These are phyloP conservation scores for Juglanconis juglandina DNA, from an alignment of 2,329 filamentous ascomycete species.

Conservation along the genomic window DNA sequence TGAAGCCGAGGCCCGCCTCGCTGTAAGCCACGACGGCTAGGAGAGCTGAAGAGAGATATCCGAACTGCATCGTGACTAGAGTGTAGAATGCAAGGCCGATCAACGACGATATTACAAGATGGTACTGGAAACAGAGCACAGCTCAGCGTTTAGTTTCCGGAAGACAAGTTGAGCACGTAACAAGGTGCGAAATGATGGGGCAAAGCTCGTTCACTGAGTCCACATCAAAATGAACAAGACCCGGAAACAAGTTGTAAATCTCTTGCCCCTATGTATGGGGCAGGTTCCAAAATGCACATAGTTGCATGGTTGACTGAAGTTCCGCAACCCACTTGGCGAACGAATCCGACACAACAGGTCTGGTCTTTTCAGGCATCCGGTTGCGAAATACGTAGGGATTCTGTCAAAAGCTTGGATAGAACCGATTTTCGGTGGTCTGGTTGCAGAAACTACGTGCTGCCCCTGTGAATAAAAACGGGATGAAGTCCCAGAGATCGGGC, in stretches of 20 bases:
- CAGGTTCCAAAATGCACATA: neutral
- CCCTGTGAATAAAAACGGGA: slow-evolving; percentile 3
- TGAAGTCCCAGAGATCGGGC: neutral
- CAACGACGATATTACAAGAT: slow-evolving; percentile 4
- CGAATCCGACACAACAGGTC: slow-evolving; percentile 3
- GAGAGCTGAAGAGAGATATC: neutral
- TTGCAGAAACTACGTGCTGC: neutral
- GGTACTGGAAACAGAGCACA: neutral
- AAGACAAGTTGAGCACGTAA: neutral
- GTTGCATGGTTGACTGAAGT: slow-evolving; percentile 7
- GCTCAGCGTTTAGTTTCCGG: neutral
- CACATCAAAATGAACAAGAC: neutral
- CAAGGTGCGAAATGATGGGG: neutral
- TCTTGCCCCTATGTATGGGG: neutral
- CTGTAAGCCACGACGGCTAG: slow-evolving; percentile 9
- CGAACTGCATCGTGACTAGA: slow-evolving; percentile 6
- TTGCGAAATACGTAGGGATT: slow-evolving; percentile 1
- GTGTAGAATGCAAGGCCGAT: neutral
- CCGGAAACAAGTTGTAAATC: neutral
- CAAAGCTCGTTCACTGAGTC: neutral
- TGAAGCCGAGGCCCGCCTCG: slow-evolving; percentile 15
- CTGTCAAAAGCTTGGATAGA: slow-evolving; percentile 5
- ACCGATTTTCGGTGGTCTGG: neutral
- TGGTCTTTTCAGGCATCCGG: neutral
- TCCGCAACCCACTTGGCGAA: slow-evolving; percentile 5